Base-by-base conservation (phyloP, 768 basidiomycete genomes). In the Agrocybe pediades region DNA sequence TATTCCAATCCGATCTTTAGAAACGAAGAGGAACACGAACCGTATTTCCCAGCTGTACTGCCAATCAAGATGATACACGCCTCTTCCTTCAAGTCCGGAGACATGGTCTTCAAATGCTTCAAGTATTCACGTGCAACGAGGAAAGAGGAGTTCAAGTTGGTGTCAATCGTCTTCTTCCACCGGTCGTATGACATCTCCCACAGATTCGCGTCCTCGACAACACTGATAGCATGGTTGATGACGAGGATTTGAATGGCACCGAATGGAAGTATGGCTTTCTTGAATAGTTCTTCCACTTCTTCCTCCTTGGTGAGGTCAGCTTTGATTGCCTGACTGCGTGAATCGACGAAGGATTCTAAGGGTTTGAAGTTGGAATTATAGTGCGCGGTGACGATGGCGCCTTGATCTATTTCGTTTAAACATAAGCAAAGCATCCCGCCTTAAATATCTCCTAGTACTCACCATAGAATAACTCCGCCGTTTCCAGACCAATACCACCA, bases 401-500 rank as follows among this genome's bases (percentile, higher is more conserved):
- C 87, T 58, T 86, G 85, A 40, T 84, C 88, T 90, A 30, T 40
- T 27, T 17, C 13, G 20, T 25, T 19, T 23, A 20, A 16, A 2
- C 20, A 9, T 41, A 41, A 2, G 20, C 21, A 29, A 16, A 19
- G 16, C 13, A 23, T 11, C 19, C 11, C 11, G 20, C 9, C 9
- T 2, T 11, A 16, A n/a, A 21, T 19, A 40, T 41, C 15, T 41
- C 15, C 24, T n/a, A n/a, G n/a, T n/a, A 70, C 74, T 63, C 53
- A 84, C 87, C 74, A 26, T 85, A 74, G 63, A 84, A 90, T 0
- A 80, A 62, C 11, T 73, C 73, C 15, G 76, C 74, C 3, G 84
- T 87, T 59, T 81, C 84, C 0, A 88, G 72, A 8, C 89, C 89
- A 29, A 92, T 90, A 0, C 87, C 88, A 3, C 88, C 88, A 59